phyloP scores from a whole-genome alignment of 495 filamentous ascomycete genomes.

The Tuber aestivum region DNA sequence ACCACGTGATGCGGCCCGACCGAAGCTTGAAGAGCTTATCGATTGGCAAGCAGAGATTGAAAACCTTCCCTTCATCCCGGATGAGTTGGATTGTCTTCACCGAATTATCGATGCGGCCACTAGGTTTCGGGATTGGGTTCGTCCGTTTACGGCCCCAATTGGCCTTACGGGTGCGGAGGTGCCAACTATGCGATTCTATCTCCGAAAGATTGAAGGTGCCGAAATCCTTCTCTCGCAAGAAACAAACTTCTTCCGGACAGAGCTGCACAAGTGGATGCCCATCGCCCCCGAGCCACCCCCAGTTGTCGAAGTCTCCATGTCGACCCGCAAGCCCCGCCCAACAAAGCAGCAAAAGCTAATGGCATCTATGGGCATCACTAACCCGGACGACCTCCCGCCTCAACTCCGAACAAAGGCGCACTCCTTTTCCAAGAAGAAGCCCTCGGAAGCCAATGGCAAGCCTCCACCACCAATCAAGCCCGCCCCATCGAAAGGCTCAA shows the following conservation, averaged over 20 bases:
- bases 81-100: slow-evolving; percentile 79
- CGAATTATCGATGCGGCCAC: slow-evolving; percentile 78
- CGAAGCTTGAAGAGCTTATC: slow-evolving; percentile 86
- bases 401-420: slow-evolving; percentile 70
- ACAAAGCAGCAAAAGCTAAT: slow-evolving; percentile 98
- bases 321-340: slow-evolving; percentile 92
- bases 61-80: slow-evolving; percentile 83
- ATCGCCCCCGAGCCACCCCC: slow-evolving; percentile 83
- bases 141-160: slow-evolving; percentile 64
- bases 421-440: slow-evolving; percentile 53
- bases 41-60: slow-evolving; percentile 83
- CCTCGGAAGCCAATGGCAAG: slow-evolving; percentile 30
- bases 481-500: slow-evolving; percentile 34
- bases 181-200: slow-evolving; percentile 87
- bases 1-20: slow-evolving; percentile 92
- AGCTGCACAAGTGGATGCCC: slow-evolving; percentile 92
- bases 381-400: slow-evolving; percentile 81
- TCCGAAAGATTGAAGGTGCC: slow-evolving; percentile 96
- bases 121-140: slow-evolving; percentile 77
- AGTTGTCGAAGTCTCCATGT: slow-evolving; percentile 73
- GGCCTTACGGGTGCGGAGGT: slow-evolving; percentile 73
- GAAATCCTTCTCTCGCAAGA: slow-evolving; percentile 88
- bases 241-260: slow-evolving; percentile 94
- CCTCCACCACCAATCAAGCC: slow-evolving; percentile 40
- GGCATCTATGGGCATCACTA: slow-evolving; percentile 73